Conservation (phyloP, 352 stramenopile species). For the Phytophthora chlamydospora region DNA sequence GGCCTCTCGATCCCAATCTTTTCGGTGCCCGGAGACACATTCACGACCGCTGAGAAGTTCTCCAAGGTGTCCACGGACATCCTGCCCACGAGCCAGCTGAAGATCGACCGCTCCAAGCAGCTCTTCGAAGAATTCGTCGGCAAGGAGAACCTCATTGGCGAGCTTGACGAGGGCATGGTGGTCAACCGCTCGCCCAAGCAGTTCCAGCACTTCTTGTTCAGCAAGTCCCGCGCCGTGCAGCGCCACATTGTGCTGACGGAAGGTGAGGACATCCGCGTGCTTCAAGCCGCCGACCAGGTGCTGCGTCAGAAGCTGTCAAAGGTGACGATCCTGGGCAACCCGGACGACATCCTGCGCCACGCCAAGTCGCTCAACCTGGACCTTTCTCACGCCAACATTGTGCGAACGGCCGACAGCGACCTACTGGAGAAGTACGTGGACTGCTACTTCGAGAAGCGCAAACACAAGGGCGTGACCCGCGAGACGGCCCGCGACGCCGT, state of each 20-base stretch:
- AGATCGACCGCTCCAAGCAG: conserved; percentile 71
- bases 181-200: conserved; percentile 80
- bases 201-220: conserved; percentile 88
- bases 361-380: conserved; percentile 76
- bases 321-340: conserved; percentile 81
- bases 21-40: conserved; percentile 68
- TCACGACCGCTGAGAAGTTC: conserved; percentile 62
- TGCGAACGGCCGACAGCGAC: conserved; percentile 56
- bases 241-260: conserved; percentile 88
- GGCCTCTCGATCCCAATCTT: conserved; percentile 80
- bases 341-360: conserved; percentile 66
- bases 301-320: conserved; percentile 69
- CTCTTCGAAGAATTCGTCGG: conserved; percentile 73
- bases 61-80: conserved; percentile 70
- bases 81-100: conserved; percentile 67
- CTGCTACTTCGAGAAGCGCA: conserved; percentile 75
- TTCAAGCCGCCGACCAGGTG: conserved; percentile 81
- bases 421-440: conserved; percentile 67
- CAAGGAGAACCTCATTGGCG: conserved; percentile 69
- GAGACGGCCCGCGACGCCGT: conserved; percentile 63
- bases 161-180: conserved; percentile 66
- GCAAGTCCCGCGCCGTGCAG: conserved; percentile 71
- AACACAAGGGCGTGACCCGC: conserved; percentile 81
- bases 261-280: conserved; percentile 79
- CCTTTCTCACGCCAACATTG: conserved; percentile 60